Evolutionary conservation across 2,329 filamentous ascomycete species (phyloP), one percentile per base, ranked within the genome.

Genomic region (Leptographium wingfieldii): DNA sequence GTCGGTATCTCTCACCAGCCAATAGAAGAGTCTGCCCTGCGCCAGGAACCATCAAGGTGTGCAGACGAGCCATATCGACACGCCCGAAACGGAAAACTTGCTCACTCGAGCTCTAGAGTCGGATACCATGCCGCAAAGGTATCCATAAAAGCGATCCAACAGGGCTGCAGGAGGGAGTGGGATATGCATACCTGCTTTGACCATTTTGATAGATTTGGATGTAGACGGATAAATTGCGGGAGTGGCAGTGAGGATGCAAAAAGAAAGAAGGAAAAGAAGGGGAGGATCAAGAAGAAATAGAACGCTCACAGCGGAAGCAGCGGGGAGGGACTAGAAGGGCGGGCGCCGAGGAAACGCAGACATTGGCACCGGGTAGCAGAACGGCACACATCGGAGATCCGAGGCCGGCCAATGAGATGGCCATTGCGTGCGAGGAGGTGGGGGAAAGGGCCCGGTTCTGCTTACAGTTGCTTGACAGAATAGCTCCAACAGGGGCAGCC

Each of bases 141-240:
- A 35, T 9, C 19, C 29, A 33, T 29, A 16, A 22, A 16, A 55
- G 2, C 14, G 12, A 46, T 40, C 7, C n/a, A 31, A 25, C 19
- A 55, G 53, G 52, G 31, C 52, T 38, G 53, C 53, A 55, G 16
- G n/a, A 2, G 35, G 12, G 10, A 38, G 4, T 38, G 35, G 12
- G 31, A 38, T 10, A 12, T 12, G 14, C 52, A 40, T 84, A 95
- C 90, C 90, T 80, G 92, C 92, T 84, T 96, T 96, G 82, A 96
- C 92, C 92, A 96, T 96, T 85, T 85, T 96, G 87, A 79, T 52
- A 9, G 27, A 59, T 62, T 63, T 61, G 6, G 14, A 16, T 25
- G 10, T 9, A 11, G n/a, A 56, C 25, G 35, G 51, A 49, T 27
- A 3, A 5, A 38, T 19, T 43, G 46, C 29, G 52, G 38, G 43